These are phyloP conservation scores for Aspergillus sparsus DNA, from an alignment of 495 filamentous ascomycete species.

Conservation along the genomic window DNA sequence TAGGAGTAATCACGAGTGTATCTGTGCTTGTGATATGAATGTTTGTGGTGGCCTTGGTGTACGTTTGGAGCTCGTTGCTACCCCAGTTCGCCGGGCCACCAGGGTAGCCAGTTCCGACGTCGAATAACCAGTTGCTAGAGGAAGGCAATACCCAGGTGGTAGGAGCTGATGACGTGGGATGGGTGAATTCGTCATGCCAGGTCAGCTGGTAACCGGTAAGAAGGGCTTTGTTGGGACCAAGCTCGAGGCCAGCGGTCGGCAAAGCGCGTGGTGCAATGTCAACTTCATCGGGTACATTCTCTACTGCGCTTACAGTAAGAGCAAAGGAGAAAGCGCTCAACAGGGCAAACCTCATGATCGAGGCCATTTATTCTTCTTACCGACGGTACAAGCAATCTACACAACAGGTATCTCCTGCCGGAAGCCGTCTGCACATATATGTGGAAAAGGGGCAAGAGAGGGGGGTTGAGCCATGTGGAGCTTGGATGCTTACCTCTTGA, in stretches of 20 bases:
- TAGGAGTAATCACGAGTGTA: constrained; percentile 9
- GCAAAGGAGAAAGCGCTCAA: too few species aligned
- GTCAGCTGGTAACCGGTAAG: constrained; percentile 12
- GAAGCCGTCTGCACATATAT: neutral
- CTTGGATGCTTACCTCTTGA: too few species aligned
- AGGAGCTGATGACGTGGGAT: neutral
- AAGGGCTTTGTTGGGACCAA: neutral
- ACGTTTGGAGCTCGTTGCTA: constrained; percentile 15
- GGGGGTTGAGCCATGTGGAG: neutral
- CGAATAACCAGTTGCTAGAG: constrained; percentile 14
- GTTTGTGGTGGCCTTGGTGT: constrained; percentile 9
- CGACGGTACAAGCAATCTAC: too few species aligned
- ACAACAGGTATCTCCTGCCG: too few species aligned
- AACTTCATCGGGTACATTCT: too few species aligned
- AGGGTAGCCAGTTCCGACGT: constrained; percentile 12
- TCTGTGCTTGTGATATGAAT: neutral
- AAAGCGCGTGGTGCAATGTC: too few species aligned
- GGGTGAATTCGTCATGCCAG: constrained; percentile 16
- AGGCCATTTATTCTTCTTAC: too few species aligned
- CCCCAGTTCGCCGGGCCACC: constrained; percentile 14
- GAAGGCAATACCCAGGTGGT: constrained; percentile 1
- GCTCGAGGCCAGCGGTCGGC: neutral
- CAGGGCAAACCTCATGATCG: too few species aligned
- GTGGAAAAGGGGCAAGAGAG: neutral
- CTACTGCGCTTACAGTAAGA: too few species aligned